Evolutionary conservation across 176 grass and related monocot species (phyloP).

Genomic region (Avena atlantica): DNA sequence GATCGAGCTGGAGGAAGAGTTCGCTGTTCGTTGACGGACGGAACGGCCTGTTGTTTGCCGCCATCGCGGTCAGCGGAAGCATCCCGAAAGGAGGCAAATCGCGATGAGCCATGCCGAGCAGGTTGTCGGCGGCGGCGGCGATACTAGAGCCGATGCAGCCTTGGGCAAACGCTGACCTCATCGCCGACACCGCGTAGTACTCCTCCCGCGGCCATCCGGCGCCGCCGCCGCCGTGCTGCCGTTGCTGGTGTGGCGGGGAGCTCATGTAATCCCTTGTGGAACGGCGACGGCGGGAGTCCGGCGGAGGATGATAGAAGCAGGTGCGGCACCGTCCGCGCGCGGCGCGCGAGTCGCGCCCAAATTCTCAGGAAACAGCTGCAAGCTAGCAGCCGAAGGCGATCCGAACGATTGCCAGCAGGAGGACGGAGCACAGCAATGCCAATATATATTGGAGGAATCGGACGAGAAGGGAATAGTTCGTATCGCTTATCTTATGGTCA

Average conservation of each 20-base stretch:
- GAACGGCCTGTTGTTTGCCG: not conserved
- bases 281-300: constrained; percentile 2
- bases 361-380: too few relatives aligned
- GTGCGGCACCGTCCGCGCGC: too few relatives aligned
- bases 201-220: constrained; percentile 12
- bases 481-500: too few relatives aligned
- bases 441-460: too few relatives aligned
- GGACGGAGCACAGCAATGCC: constrained; percentile 33
- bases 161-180: too few relatives aligned
- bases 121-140: constrained; percentile 39
- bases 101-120: constrained; percentile 43
- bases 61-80: not conserved
- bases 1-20: constrained; percentile 4
- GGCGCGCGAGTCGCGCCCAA: too few relatives aligned
- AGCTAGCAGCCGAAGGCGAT: too few relatives aligned
- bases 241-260: constrained; percentile 9
- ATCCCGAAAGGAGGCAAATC: not conserved
- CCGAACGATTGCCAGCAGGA: too few relatives aligned
- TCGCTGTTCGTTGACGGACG: constrained; percentile 7
- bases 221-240: not conserved
- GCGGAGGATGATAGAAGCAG: not conserved
- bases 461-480: too few relatives aligned
- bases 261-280: constrained; percentile 29
- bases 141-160: too few relatives aligned
- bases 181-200: constrained; percentile 18